Base-by-base conservation (phyloP, 2,329 filamentous ascomycete species). In the Apiospora sp. region DNA sequence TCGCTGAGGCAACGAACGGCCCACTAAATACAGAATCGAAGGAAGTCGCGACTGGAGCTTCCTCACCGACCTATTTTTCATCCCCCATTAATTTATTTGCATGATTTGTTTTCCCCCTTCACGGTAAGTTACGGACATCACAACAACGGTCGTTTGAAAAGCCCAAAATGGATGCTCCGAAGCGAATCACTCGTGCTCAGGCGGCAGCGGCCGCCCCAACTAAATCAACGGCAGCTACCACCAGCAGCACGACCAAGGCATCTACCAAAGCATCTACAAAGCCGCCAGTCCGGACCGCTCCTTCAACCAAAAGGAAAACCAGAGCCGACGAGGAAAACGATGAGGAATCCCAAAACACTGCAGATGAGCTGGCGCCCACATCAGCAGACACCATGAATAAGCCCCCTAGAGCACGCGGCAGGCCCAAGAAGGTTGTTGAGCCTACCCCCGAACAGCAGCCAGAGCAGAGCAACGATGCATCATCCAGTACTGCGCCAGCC, bases 101-200 rank as follows among this genome's bases (percentile, higher is more conserved):
- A n/a, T n/a, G n/a, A n/a, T n/a, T n/a, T n/a, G n/a, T n/a, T n/a
- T n/a, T n/a, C n/a, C n/a, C n/a, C n/a, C n/a, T n/a, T n/a, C n/a
- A n/a, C 34, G 58, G 34, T 64, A 64, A 64, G 58, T 34, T 64
- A 64, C 1, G 24, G 34, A n/a, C 58, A 64, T 49, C 22, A 51
- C 43, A 61, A 72, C 58, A 67, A 69, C 61, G 72, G 67, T 72
- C 70, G 71, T 44, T 71, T 51, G 41, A 13, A 67, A 24, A 22
- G 22, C 46, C 61, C 72, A 76, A 84, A 70, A 90, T 91, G 88
- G 87, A 88, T 75, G 81, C 82, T 70, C 89, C 89, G 48, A 90
- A 90, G 82, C 87, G 89, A 75, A 86, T 90, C 78, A 91, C 89
- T 74, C 87, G 89, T 75, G 84, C 86, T 64, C 78, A 84, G 81